Conservation (phyloP, 1,284 basidiomycete genomes). For the Lignosus rhinocerotis region DNA sequence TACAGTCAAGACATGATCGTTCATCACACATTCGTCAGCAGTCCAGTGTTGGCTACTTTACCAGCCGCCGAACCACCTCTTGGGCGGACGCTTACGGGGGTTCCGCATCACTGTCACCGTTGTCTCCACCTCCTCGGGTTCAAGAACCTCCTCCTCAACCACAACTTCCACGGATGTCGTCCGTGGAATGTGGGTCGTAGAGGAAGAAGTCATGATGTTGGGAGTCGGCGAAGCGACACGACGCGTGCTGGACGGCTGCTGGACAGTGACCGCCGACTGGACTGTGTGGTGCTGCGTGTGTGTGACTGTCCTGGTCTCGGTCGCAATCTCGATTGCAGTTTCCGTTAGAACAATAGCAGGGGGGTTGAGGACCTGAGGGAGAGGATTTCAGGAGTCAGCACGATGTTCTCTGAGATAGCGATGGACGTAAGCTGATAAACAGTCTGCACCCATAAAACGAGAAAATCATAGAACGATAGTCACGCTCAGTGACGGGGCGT, state of each 20-base stretch:
- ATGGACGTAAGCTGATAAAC: conserved; percentile 43
- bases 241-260: conserved; percentile 76
- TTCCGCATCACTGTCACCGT: conserved; percentile 25
- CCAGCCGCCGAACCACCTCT: conserved; percentile 28
- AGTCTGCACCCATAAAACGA: conserved; percentile 32
- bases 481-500: conserved; percentile 18
- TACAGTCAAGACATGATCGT: conserved; percentile 25
- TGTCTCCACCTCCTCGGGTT: conserved; percentile 28
- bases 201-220: conserved; percentile 53
- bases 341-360: conserved; percentile 56
- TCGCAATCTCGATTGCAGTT: conserved; percentile 45
- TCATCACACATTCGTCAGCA: conserved; percentile 25
- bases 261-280: conserved; percentile 57
- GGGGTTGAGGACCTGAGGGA: conserved; percentile 44
- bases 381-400: conserved; percentile 42
- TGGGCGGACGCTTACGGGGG: conserved; percentile 23
- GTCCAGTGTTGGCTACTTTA: conserved; percentile 15
- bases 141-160: conserved; percentile 49
- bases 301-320: conserved; percentile 65
- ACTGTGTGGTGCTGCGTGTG: conserved; percentile 55
- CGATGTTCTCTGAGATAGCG: conserved; percentile 19
- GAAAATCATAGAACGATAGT: conserved; percentile 4
- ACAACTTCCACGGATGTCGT: conserved; percentile 71
- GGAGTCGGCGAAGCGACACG: conserved; percentile 73
- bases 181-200: conserved; percentile 57